These are phyloP conservation scores for Orbilia oligospora DNA, from an alignment of 2,329 filamentous ascomycete species.

Conservation along the genomic window DNA sequence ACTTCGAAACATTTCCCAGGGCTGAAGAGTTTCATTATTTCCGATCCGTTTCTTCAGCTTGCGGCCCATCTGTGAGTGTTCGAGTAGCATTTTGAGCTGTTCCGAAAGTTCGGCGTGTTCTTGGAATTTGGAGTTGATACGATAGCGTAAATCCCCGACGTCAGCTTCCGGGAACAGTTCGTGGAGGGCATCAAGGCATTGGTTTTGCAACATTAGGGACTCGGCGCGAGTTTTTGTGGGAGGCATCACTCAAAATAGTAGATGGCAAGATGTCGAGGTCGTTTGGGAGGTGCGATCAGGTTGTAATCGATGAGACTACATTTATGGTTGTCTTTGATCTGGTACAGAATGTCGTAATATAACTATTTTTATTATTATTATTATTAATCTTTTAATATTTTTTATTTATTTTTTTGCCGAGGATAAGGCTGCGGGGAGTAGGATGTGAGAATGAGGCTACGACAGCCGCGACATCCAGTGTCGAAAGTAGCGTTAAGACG, in stretches of 20 bases:
- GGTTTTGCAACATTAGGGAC: conserved; percentile 18
- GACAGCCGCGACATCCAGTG: conserved; percentile 12
- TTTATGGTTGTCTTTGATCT: neutral
- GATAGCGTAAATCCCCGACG: conserved; percentile 83
- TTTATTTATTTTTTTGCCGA: neutral
- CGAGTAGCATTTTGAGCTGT: conserved; percentile 79
- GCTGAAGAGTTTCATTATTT: conserved; percentile 68
- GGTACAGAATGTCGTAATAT: neutral
- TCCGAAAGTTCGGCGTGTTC: conserved; percentile 81
- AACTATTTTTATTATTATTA: conserved; percentile 18
- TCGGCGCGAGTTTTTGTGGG: conserved; percentile 16
- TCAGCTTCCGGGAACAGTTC: conserved; percentile 66
- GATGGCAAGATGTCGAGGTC: neutral
- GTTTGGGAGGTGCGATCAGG: neutral
- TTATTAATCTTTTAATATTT: neutral
- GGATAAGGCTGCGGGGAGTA: neutral
- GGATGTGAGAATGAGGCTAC: neutral
- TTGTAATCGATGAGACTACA: conserved; percentile 10
- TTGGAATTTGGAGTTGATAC: conserved; percentile 81
- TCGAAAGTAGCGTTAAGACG: neutral
- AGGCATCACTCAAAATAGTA: conserved; percentile 12
- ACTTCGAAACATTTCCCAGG: conserved; percentile 77
- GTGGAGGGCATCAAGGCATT: conserved; percentile 53
- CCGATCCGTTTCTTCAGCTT: conserved; percentile 67
- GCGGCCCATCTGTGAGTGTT: conserved; percentile 69